Base-by-base conservation (phyloP, 805 yeast genomes). In the Candida silvicultrix region DNA sequence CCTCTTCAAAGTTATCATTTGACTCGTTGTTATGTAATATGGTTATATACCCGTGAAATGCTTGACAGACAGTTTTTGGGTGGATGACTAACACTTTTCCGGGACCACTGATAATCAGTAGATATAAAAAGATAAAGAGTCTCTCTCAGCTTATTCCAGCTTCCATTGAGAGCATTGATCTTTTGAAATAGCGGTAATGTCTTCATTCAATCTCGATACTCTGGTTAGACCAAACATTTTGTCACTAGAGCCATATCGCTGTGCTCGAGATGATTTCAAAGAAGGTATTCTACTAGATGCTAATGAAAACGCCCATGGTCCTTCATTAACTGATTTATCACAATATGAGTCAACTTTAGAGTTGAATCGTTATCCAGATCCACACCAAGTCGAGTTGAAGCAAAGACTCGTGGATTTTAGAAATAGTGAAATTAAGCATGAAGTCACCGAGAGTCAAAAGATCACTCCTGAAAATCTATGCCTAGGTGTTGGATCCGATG, bases 401-500 rank as follows among this genome's bases (percentile, higher is more conserved):
- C 68, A 76, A 50, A 81, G 81, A 52, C 71, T 92, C 42, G 79
- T 86, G 42, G 70, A 78, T 36, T 84, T 84, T 60, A 76, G 99
- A 52, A 89, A 88, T 62, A 50, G 60, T 2, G 77, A 74, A 48
- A 63, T 66, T 20, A 48, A 49, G 35, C 46, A 49, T 22, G 52
- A 51, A n/a, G 16, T 63, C 23, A 51, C 64, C 4, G 44, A 56
- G 1, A 62, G 54, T 7, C 45, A 62, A 18, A 22, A 54, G 10
- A 60, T 87, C 50, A 66, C 69, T 1, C 77, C 85, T 0, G 84
- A 73, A 7, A 94, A 94, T 65, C 58, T 94, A 29, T 89, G 95
- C 60, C 73, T 94, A 31, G 99, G 99, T 39, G 99, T 94, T 12
- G 99, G 99, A 1, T 90, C 97, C 1, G 99, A 94, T 64, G 99